Evolutionary conservation across 345 rosid species (phyloP).

Genomic region (Arabidopsis thaliana): DNA sequence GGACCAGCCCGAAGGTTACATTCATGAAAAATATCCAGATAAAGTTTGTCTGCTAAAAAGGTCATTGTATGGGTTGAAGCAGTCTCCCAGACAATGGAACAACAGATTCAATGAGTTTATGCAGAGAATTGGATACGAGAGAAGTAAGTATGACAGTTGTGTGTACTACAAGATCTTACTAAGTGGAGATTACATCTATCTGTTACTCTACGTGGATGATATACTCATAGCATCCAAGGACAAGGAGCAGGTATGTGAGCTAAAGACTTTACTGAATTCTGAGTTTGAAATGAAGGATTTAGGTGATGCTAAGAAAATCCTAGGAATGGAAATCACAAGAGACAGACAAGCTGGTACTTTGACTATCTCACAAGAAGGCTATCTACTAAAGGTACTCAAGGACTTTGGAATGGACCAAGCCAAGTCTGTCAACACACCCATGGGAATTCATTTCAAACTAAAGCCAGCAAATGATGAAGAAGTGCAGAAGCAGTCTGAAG

Average conservation of each 20-base stretch:
- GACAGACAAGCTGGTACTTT: no score
- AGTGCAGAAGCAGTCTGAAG: rapidly evolving
- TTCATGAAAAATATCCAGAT: no score
- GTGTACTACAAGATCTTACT: neutral
- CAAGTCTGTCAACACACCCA: neutral
- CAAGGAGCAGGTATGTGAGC: neutral
- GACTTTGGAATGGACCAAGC: no score
- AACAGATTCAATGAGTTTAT: neutral
- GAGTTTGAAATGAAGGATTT: neutral
- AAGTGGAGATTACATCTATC: neutral
- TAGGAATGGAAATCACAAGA: neutral
- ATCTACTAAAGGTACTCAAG: neutral
- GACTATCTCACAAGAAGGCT: neutral
- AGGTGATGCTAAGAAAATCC: neutral
- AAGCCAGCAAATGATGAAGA: no score
- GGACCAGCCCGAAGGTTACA: no score
- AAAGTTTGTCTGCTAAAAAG: no score
- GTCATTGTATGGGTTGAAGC: no score
- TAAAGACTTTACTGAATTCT: rapidly evolving
- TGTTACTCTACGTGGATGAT: neutral
- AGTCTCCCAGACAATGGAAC: no score
- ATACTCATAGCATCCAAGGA: neutral
- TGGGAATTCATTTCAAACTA: neutral
- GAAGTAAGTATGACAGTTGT: neutral
- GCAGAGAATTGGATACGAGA: rapidly evolving